Percentiles rank a stretch among this genome's conserved stretches.
These are phyloP conservation scores for Eragrostis nindensis DNA, from an alignment of 176 grass and related monocot genomes.

Conservation along the genomic window DNA sequence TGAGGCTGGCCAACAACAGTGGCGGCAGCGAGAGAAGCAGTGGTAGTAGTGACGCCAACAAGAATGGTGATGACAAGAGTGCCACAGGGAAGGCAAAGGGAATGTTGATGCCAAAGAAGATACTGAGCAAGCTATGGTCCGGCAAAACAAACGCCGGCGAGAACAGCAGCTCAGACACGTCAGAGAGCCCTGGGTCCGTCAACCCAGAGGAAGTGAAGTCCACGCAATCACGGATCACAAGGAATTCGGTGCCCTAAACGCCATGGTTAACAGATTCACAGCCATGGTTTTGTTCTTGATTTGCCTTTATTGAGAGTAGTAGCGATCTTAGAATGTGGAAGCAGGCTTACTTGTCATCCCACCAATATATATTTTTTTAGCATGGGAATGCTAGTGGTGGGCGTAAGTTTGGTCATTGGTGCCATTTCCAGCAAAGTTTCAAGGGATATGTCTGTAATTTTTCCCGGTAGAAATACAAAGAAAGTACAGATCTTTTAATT, in stretches of 20 bases:
- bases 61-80: constrained; percentile 54
- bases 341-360: constrained; percentile 3
- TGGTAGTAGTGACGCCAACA: constrained; percentile 60
- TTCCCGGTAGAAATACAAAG: constrained; percentile 31
- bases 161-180: constrained; percentile 84
- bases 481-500: constrained; percentile 4
- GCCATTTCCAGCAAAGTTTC: constrained; percentile 34
- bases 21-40: constrained; percentile 78
- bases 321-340: constrained; percentile 42
- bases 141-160: constrained; percentile 62
- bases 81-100: constrained; percentile 53
- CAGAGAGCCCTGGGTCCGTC: constrained; percentile 75
- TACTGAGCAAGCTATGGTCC: constrained; percentile 92
- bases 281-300: constrained; percentile 45
- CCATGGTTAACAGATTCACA: neutral
- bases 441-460: constrained; percentile 31
- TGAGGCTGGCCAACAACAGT: constrained; percentile 53
- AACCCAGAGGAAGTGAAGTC: constrained; percentile 78
- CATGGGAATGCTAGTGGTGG: constrained; percentile 15
- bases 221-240: constrained; percentile 61
- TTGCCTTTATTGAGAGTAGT: constrained; percentile 29
- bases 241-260: constrained; percentile 54
- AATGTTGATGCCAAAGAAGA: constrained; percentile 83
- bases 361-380: constrained; percentile 31
- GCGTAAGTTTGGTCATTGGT: constrained; percentile 33